Percentiles rank a stretch among this genome's conserved stretches.
phyloP scores from a whole-genome alignment of 2,329 filamentous ascomycete species.

The Colletotrichum falcatum region DNA sequence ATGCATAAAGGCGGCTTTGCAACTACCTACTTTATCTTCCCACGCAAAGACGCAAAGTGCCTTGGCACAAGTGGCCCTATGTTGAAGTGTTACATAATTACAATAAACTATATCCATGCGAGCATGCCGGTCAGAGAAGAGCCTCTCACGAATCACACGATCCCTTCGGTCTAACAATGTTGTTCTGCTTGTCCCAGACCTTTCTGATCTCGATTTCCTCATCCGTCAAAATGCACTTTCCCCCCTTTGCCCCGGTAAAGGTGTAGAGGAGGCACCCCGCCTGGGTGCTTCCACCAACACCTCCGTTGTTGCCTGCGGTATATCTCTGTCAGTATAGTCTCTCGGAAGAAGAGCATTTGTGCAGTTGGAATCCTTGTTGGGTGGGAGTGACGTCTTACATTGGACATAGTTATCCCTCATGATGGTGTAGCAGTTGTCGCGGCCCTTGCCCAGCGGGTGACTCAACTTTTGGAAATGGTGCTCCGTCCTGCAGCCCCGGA shows the following conservation, averaged over 20 bases:
- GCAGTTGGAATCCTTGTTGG: not conserved
- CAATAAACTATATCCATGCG: too few relatives aligned
- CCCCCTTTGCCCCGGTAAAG: not conserved
- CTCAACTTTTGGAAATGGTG: not conserved
- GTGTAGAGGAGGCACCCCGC: slow-evolving; percentile 10
- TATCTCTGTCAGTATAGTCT: not conserved
- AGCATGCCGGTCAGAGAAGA: not conserved
- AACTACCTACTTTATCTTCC: not conserved
- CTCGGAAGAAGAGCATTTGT: too few relatives aligned
- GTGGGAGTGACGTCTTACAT: not conserved
- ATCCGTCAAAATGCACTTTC: not conserved
- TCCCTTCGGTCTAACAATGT: not conserved
- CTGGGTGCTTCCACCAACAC: slow-evolving; percentile 11
- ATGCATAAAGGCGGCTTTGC: not conserved
- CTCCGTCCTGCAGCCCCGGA: not conserved
- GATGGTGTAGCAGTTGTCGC: not conserved
- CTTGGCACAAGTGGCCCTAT: not conserved
- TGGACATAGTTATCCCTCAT: slow-evolving; percentile 6
- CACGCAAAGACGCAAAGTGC: not conserved
- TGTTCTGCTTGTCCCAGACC: not conserved
- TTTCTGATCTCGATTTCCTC: not conserved
- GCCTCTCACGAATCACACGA: not conserved
- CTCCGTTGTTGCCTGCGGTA: slow-evolving; percentile 8
- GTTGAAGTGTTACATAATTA: not conserved
- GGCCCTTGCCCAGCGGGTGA: not conserved